Evolutionary conservation across 495 filamentous ascomycete species (phyloP).

Genomic region (Penicillium roqueforti): DNA sequence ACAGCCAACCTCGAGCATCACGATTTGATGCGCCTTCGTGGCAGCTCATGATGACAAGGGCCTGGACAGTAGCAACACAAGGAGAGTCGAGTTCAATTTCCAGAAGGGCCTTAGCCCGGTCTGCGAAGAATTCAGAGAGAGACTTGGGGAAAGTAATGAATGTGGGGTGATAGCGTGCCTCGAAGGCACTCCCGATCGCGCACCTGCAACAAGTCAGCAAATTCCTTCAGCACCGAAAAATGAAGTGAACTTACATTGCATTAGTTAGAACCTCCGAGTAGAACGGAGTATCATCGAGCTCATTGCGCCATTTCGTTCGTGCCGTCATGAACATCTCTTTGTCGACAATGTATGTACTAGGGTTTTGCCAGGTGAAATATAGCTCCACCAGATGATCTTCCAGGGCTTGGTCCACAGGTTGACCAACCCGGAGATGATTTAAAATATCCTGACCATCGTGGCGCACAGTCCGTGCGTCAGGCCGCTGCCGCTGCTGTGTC

Average conservation of each 20-base stretch:
- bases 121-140: constrained; percentile 47
- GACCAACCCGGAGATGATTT: constrained; percentile 41
- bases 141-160: constrained; percentile 48
- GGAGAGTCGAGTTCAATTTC: constrained; percentile 50
- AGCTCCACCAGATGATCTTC: constrained; percentile 48
- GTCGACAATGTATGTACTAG: constrained; percentile 48
- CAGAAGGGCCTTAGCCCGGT: constrained; percentile 46
- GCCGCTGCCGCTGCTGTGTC: constrained; percentile 46
- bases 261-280: constrained; percentile 50
- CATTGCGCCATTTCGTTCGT: constrained; percentile 39
- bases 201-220: constrained; percentile 31
- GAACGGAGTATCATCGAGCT: constrained; percentile 42
- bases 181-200: constrained; percentile 45
- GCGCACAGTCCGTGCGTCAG: constrained; percentile 47
- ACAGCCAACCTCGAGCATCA: constrained; percentile 50
- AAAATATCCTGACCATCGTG: constrained; percentile 46
- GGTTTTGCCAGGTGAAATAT: constrained; percentile 51
- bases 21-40: constrained; percentile 45
- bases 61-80: constrained; percentile 48
- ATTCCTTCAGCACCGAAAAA: background rate
- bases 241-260: constrained; percentile 37
- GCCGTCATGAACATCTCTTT: constrained; percentile 45
- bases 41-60: constrained; percentile 45
- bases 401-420: constrained; percentile 38
- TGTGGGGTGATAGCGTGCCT: constrained; percentile 43